Base-by-base conservation (phyloP, 1,139 yeast genomes). In the Lodderomyces pseudojiufengensis region DNA sequence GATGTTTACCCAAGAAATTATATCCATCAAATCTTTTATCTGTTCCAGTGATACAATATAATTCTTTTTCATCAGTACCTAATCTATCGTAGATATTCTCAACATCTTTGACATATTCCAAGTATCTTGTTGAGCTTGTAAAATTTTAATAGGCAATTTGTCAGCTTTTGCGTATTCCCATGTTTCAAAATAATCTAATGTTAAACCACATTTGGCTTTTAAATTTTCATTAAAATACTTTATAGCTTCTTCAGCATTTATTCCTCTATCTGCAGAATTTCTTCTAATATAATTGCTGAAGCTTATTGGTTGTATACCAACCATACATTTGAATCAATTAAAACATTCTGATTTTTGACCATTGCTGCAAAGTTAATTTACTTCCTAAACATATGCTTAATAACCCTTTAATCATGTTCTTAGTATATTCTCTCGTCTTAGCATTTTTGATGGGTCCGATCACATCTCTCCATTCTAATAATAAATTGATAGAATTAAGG, bases 1-100 rank as follows among this genome's bases (percentile, higher is more conserved):
- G 35, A 7, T 32, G 9, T 21, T 32, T 26, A 18, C 30, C 35
- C 20, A 27, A 27, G 22, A 20, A 32, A 14, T 12, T 32, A 27
- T 32, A 32, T 14, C 23, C 35, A 7, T 18, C 13, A 22, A 32
- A 32, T 26, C 27, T 32, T 12, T 26, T 25, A 24, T 26, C 35
- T 15, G 26, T 29, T 9, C n/a, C 25, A 18, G 25, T 29, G 9
- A 26, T 32, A 30, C 35, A 32, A 20, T 10, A 32, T 6, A 32
- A 21, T 10, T 26, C 35, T 14, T 32, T 32, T 3, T 13, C 15
- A n/a, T 32, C 21, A 10, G 22, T 25, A 14, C 30, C 18, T 12
- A 31, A 18, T 5, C n/a, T 18, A 12, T 32, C 22, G 14, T 21
- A 27, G 10, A 22, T 32, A 3, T 21, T 12, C n/a, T 20, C n/a